phyloP scores from a whole-genome alignment of 768 basidiomycete genomes.

The Termitomyces bulborhizus region DNA sequence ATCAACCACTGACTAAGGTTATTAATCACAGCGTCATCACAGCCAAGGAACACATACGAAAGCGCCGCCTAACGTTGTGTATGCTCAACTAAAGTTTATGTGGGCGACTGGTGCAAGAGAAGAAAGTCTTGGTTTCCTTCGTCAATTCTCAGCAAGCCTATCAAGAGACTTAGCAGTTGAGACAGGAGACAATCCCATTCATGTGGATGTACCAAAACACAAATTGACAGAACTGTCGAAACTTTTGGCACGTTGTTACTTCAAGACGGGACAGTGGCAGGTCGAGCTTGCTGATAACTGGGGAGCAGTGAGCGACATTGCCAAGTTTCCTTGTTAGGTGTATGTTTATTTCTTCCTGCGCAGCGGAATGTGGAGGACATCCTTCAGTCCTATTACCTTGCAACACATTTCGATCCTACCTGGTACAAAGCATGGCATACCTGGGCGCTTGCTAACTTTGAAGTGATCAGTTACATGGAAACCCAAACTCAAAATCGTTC shows the following conservation, averaged over 20 bases:
- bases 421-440: constrained; percentile 99
- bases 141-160: constrained; percentile 74
- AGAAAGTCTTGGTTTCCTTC: constrained; percentile 77
- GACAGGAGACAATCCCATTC: constrained; percentile 40
- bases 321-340: not conserved
- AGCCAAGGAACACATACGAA: constrained; percentile 49
- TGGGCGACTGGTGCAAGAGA: constrained; percentile 84
- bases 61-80: constrained; percentile 93
- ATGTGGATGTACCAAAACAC: constrained; percentile 47
- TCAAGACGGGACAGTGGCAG: constrained; percentile 97
- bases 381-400: constrained; percentile 74
- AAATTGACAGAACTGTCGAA: constrained; percentile 65
- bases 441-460: constrained; percentile 96
- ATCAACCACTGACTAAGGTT: not conserved
- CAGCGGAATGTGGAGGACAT: constrained; percentile 80
- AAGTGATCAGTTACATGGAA: constrained; percentile 82
- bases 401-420: constrained; percentile 86
- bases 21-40: constrained; percentile 36
- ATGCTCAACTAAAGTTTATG: constrained; percentile 92
- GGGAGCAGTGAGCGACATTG: constrained; percentile 55
- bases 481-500: constrained; percentile 49
- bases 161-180: constrained; percentile 68
- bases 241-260: constrained; percentile 93
- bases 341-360: constrained; percentile 8
- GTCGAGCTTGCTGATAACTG: constrained; percentile 73